Conservation (phyloP, 2,329 filamentous ascomycete species). For the Fusarium nodosum region DNA sequence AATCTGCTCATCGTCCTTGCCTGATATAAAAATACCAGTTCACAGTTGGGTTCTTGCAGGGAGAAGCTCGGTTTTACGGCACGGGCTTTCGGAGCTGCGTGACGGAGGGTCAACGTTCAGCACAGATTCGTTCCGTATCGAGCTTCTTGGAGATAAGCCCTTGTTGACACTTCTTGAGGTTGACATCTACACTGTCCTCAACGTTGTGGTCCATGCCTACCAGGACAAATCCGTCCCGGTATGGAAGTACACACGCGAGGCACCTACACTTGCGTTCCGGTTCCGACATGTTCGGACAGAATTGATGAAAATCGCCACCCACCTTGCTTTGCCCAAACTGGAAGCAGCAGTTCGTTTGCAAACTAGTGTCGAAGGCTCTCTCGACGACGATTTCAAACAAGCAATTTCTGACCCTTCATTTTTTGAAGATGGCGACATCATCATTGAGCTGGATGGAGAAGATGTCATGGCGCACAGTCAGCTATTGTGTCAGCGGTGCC, state of each 20-base stretch:
- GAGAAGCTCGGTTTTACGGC: constrained; percentile 77
- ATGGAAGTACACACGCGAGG: constrained; percentile 83
- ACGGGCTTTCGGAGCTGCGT: constrained; percentile 70
- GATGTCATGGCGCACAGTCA: constrained; percentile 81
- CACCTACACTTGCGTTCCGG: constrained; percentile 74
- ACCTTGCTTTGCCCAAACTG: constrained; percentile 77
- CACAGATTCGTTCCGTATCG: constrained; percentile 52
- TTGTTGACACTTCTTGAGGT: constrained; percentile 75
- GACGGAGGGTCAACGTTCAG: constrained; percentile 41
- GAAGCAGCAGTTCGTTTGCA: constrained; percentile 85
- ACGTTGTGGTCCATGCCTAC: constrained; percentile 84
- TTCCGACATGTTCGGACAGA: constrained; percentile 86
- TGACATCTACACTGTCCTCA: constrained; percentile 83
- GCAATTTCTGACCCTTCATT: constrained; percentile 78
- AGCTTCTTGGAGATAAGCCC: constrained; percentile 62
- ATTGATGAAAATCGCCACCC: constrained; percentile 85
- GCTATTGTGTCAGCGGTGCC: constrained; percentile 84
- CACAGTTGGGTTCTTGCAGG: constrained; percentile 85
- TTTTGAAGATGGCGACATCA: constrained; percentile 83
- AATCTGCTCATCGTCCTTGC: constrained; percentile 70
- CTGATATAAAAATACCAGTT: constrained; percentile 79
- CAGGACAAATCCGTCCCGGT: constrained; percentile 84
- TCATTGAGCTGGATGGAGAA: constrained; percentile 83
- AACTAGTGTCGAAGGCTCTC: constrained; percentile 71
- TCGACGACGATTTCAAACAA: constrained; percentile 77